Percentiles rank a stretch among this genome's conserved stretches.
These are phyloP conservation scores for Arxiozyma slooffiae DNA, from an alignment of 1,139 yeast genomes.

Conservation along the genomic window DNA sequence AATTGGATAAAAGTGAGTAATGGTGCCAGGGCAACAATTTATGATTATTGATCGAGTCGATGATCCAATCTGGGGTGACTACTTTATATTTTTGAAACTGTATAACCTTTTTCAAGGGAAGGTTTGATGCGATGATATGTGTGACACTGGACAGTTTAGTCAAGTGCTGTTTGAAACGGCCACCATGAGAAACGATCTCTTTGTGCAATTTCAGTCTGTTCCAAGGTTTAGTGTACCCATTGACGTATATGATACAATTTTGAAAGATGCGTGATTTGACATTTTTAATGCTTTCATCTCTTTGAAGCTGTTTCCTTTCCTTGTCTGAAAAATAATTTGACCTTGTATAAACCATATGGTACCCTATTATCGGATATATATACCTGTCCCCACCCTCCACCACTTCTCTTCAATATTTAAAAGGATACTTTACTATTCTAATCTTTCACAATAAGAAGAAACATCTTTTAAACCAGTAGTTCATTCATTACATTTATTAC, in stretches of 20 bases:
- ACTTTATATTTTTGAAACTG: slow-evolving; percentile 53
- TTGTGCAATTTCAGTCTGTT: slow-evolving; percentile 63
- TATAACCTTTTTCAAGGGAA: slow-evolving; percentile 65
- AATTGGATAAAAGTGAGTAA: slow-evolving; percentile 44
- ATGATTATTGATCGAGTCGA: slow-evolving; percentile 46
- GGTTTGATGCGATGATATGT: slow-evolving; percentile 69
- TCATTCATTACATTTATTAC: too few species aligned
- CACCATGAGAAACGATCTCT: slow-evolving; percentile 69
- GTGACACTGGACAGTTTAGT: slow-evolving; percentile 52
- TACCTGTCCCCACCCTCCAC: too few species aligned
- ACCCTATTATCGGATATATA: too few species aligned
- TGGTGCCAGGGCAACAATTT: slow-evolving; percentile 57
- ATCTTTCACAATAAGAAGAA: too few species aligned
- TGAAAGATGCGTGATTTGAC: slow-evolving; percentile 40
- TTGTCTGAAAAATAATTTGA: slow-evolving; percentile 40
- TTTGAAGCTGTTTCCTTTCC: slow-evolving; percentile 53
- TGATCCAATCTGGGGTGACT: slow-evolving; percentile 76
- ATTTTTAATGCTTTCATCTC: slow-evolving; percentile 42
- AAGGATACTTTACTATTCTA: too few species aligned
- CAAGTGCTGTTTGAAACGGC: slow-evolving; percentile 53
- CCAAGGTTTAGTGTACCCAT: slow-evolving; percentile 71
- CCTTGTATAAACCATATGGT: slow-evolving; percentile 30
- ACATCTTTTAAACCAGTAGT: too few species aligned
- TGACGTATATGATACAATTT: slow-evolving; percentile 61
- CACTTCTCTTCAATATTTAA: too few species aligned